Evolutionary conservation across 2,329 filamentous ascomycete genomes (phyloP).

Genomic region (Lasiodiplodia sp.): DNA sequence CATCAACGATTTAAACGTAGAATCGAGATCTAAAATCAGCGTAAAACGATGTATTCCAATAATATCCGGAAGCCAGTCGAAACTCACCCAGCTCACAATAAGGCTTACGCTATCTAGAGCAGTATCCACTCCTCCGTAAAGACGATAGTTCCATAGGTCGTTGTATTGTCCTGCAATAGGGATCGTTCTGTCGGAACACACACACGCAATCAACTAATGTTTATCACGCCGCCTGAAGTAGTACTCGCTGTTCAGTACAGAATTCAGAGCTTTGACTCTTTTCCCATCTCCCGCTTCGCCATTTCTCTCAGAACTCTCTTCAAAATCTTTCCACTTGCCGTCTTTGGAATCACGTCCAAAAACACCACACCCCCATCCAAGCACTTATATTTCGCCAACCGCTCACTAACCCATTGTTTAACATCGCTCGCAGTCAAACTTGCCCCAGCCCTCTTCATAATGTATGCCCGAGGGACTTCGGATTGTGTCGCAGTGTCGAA

Average conservation of each 20-base stretch:
- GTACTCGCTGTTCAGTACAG: not conserved
- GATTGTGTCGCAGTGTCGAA: conserved; percentile 39
- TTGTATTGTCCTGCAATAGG: no score
- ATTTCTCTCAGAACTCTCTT: conserved; percentile 56
- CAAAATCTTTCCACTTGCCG: conserved; percentile 37
- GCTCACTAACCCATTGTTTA: conserved; percentile 47
- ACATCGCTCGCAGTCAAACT: conserved; percentile 49
- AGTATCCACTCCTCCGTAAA: not conserved
- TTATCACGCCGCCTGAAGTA: no score
- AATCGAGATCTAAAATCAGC: no score
- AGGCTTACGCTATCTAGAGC: not conserved
- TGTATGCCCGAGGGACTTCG: conserved; percentile 56
- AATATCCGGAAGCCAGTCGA: not conserved
- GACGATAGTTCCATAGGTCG: no score
- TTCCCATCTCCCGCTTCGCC: conserved; percentile 51
- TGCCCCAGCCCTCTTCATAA: conserved; percentile 48
- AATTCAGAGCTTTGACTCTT: conserved; percentile 39
- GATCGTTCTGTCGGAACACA: no score
- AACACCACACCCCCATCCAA: conserved; percentile 57
- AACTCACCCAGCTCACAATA: not conserved
- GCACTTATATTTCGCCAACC: conserved; percentile 56
- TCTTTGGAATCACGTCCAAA: conserved; percentile 46
- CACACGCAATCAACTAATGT: no score
- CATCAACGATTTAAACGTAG: no score
- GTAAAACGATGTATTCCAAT: no score